These are phyloP conservation scores for Aspergillus saccharolyticus DNA, from an alignment of 495 filamentous ascomycete species.

Conservation along the genomic window DNA sequence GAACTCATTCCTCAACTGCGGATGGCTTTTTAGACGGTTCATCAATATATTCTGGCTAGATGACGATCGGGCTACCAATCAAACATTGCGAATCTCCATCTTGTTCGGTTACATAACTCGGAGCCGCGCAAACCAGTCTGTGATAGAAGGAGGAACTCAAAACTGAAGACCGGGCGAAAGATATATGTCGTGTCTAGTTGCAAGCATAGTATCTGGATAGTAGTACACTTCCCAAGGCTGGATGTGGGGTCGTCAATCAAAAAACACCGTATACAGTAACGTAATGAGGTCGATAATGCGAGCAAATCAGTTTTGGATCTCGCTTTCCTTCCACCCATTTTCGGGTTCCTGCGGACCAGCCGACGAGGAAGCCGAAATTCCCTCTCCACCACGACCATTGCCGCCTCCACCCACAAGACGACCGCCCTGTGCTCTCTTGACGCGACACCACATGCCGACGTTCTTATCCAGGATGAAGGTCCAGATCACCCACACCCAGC, in stretches of 20 bases:
- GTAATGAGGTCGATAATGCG: not conserved
- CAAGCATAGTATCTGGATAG: not conserved
- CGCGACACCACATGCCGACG: conserved; percentile 83
- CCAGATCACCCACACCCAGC: conserved; percentile 92
- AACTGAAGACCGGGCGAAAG: not conserved
- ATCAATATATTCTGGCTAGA: no score
- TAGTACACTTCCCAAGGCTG: not conserved
- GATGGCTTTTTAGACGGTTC: no score
- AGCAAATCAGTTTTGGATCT: conserved; percentile 41
- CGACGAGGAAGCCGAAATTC: conserved; percentile 34
- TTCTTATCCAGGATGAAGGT: conserved; percentile 87
- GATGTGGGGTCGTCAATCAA: conserved; percentile 1
- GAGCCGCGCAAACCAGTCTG: not conserved
- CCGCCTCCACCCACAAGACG: conserved; percentile 52
- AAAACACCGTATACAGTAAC: not conserved
- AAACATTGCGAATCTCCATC: not conserved
- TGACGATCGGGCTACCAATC: not conserved
- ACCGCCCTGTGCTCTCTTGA: conserved; percentile 85
- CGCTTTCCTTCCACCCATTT: conserved; percentile 48
- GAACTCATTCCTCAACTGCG: not conserved
- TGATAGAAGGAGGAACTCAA: not conserved
- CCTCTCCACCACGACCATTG: conserved; percentile 43
- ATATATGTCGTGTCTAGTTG: conserved; percentile 9
- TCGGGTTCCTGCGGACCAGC: conserved; percentile 36
- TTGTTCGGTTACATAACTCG: not conserved